phyloP scores from a whole-genome alignment of 345 rosid species.

The Kandelia obovata region DNA sequence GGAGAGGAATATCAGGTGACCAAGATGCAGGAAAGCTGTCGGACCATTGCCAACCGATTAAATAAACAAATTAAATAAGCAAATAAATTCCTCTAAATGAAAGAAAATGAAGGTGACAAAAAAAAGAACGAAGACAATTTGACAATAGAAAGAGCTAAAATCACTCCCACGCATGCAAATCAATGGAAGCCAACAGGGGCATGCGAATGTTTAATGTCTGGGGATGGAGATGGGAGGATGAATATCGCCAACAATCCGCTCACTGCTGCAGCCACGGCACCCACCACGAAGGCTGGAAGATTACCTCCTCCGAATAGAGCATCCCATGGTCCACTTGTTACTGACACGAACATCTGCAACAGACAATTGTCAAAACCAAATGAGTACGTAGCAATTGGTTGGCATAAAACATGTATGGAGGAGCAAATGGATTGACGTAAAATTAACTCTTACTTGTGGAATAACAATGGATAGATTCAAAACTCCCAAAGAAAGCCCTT shows the following conservation, averaged over 20 bases:
- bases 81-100: no score
- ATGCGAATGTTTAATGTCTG: conserved; percentile 26
- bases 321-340: conserved; percentile 68
- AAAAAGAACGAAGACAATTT: no score
- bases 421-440: neutral
- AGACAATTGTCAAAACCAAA: neutral
- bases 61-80: no score
- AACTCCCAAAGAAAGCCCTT: conserved; percentile 85
- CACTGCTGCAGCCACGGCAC: conserved; percentile 57
- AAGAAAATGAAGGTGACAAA: no score
- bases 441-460: conserved; percentile 55
- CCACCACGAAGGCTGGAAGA: conserved; percentile 65
- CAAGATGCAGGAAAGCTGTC: no score
- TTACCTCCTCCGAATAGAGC: conserved; percentile 79
- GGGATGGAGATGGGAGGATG: conserved; percentile 69
- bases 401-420: no score
- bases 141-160: no score
- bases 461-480: conserved; percentile 71
- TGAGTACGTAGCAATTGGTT: no score
- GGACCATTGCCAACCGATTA: no score
- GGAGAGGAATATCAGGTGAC: no score
- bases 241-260: conserved; percentile 60
- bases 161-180: no score
- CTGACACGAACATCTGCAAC: conserved; percentile 64
- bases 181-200: no score